These are phyloP conservation scores for Arthrinium phaeospermum DNA, from an alignment of 2,329 filamentous ascomycete genomes.

Conservation along the genomic window DNA sequence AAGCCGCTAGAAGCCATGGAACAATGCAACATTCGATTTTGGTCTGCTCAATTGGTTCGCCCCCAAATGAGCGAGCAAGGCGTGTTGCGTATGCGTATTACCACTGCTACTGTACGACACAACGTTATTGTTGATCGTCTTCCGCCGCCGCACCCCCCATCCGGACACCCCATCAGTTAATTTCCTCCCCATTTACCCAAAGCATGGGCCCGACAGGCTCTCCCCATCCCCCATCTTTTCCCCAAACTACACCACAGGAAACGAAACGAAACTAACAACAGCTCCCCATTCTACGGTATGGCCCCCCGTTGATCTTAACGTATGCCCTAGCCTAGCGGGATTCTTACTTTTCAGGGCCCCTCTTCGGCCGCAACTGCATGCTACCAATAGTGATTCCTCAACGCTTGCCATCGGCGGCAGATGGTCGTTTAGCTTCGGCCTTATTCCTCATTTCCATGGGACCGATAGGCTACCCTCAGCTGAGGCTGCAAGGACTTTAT, in stretches of 20 bases:
- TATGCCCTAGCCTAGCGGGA: background rate
- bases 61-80: background rate
- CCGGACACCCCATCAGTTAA: background rate
- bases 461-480: background rate
- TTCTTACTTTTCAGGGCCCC: background rate
- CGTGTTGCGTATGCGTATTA: background rate
- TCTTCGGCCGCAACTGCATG: background rate
- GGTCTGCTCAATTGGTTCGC: background rate
- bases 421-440: background rate
- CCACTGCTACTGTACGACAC: background rate
- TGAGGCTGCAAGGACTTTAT: background rate
- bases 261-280: background rate
- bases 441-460: background rate
- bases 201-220: background rate
- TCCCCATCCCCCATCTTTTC: background rate
- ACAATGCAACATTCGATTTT: background rate
- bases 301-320: background rate
- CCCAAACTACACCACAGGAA: background rate
- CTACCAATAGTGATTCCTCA: background rate
- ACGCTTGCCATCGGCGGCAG: background rate
- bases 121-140: background rate
- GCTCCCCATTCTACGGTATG: background rate
- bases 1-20: slow-evolving; percentile 13
- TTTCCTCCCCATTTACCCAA: slow-evolving; percentile 4
- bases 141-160: too few relatives aligned